Percentiles rank a stretch among this genome's conserved stretches.
phyloP scores from a whole-genome alignment of 1,284 basidiomycete genomes.

The Cutaneotrichosporon dermatis region DNA sequence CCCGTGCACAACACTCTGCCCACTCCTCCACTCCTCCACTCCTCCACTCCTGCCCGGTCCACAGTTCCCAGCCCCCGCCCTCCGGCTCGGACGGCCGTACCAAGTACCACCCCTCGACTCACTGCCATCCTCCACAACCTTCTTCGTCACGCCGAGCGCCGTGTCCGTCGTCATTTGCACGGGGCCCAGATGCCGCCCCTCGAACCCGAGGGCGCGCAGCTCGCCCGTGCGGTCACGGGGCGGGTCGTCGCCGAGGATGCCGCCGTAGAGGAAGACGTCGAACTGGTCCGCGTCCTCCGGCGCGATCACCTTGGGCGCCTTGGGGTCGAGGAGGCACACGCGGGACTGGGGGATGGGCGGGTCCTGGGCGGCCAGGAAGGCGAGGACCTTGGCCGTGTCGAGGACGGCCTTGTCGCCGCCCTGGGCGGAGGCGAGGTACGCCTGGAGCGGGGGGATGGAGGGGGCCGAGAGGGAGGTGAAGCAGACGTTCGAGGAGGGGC shows the following conservation, averaged over 20 bases:
- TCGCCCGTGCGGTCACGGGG: slow-evolving; percentile 63
- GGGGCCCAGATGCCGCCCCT: slow-evolving; percentile 71
- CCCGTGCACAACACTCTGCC: no score
- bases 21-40: no score
- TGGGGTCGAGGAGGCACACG: slow-evolving; percentile 85
- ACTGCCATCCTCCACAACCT: slow-evolving; percentile 61
- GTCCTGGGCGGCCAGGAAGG: slow-evolving; percentile 57
- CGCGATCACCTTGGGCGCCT: slow-evolving; percentile 62
- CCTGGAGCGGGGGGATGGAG: slow-evolving; percentile 61
- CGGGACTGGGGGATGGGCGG: slow-evolving; percentile 54
- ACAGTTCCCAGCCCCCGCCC: no score
- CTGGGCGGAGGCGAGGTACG: slow-evolving; percentile 44
- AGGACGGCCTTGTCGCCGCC: slow-evolving; percentile 54
- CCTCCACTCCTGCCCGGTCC: no score
- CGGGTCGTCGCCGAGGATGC: slow-evolving; percentile 50
- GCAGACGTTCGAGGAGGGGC: slow-evolving; percentile 60
- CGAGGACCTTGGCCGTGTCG: slow-evolving; percentile 61
- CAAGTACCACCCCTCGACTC: no score
- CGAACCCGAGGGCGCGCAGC: slow-evolving; percentile 79
- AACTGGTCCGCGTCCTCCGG: slow-evolving; percentile 73
- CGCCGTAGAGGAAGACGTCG: slow-evolving; percentile 79
- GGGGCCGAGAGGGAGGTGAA: slow-evolving; percentile 77
- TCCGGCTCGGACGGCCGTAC: no score
- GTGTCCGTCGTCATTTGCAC: slow-evolving; percentile 99
- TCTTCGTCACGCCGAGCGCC: slow-evolving; percentile 86